Evolutionary conservation across 164 flowering plant genomes (phyloP).

Genomic region (Magnolia officinalis): DNA sequence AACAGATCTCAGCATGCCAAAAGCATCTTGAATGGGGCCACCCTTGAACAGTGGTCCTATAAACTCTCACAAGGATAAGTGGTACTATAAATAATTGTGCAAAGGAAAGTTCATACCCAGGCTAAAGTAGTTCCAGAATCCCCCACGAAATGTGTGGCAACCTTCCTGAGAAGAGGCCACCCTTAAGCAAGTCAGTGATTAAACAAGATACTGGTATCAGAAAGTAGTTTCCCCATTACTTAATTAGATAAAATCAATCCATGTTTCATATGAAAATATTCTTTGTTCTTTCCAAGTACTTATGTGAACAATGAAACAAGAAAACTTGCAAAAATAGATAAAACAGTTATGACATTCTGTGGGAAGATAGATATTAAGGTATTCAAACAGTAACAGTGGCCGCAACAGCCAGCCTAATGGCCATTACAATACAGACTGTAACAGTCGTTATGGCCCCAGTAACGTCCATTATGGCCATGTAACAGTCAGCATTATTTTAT

Average conservation of each 20-base stretch:
- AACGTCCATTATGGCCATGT: no score
- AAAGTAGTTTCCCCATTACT: not conserved
- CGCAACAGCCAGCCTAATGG: no score
- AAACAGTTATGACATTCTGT: not conserved
- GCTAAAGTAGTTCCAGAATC: slow-evolving; percentile 98
- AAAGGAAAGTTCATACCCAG: slow-evolving; percentile 62
- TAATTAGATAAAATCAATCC: not conserved
- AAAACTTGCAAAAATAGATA: not conserved
- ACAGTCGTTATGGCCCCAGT: no score
- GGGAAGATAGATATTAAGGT: not conserved
- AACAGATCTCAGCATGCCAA: not conserved
- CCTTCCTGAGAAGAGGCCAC: slow-evolving; percentile 56
- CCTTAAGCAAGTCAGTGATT: not conserved
- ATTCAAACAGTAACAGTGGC: no score
- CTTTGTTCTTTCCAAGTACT: not conserved
- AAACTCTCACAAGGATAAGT: not conserved
- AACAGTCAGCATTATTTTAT: no score
- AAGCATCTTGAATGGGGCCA: no score
- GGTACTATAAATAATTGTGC: no score
- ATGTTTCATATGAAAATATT: not conserved
- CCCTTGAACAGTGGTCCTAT: not conserved
- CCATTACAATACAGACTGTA: no score
- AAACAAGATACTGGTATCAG: not conserved
- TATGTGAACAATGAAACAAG: not conserved
- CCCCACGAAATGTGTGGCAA: slow-evolving; percentile 80